Conservation (phyloP, 352 stramenopile genomes). For the Phytophthora ohioensis region DNA sequence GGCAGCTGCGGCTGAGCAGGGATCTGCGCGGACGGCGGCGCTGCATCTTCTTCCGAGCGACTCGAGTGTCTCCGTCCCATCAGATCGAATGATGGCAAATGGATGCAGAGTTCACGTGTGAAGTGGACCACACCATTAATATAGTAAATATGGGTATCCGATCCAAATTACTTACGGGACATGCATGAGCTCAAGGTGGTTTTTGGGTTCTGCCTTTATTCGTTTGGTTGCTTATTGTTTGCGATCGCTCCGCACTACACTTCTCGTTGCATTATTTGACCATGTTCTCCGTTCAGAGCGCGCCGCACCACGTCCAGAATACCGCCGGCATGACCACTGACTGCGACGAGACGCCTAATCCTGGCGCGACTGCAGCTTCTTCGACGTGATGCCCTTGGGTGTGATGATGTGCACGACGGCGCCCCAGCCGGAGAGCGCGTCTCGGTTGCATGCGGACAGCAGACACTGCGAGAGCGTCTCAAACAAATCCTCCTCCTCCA, state of each 20-base stretch:
- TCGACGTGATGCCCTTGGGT: constrained; percentile 83
- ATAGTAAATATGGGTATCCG: no score
- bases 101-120: neutral
- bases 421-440: constrained; percentile 98
- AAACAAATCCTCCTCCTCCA: constrained; percentile 97
- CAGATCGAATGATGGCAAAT: constrained; percentile 7
- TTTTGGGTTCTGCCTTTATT: constrained; percentile 13
- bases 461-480: constrained; percentile 99
- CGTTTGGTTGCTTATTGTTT: constrained; percentile 11
- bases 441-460: constrained; percentile 97
- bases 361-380: constrained; percentile 85
- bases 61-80: constrained; percentile 30
- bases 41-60: constrained; percentile 21
- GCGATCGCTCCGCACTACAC: neutral
- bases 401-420: constrained; percentile 99
- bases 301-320: constrained; percentile 14
- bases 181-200: no score
- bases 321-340: constrained; percentile 6
- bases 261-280: constrained; percentile 1
- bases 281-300: neutral
- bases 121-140: constrained; percentile 13
- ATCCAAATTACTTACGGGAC: no score
- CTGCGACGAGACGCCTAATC: constrained; percentile 54
- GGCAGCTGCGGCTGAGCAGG: constrained; percentile 39
- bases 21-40: neutral